Base-by-base conservation (phyloP, 1,284 basidiomycete genomes). In the Cutaneotrichosporon mucoides region DNA sequence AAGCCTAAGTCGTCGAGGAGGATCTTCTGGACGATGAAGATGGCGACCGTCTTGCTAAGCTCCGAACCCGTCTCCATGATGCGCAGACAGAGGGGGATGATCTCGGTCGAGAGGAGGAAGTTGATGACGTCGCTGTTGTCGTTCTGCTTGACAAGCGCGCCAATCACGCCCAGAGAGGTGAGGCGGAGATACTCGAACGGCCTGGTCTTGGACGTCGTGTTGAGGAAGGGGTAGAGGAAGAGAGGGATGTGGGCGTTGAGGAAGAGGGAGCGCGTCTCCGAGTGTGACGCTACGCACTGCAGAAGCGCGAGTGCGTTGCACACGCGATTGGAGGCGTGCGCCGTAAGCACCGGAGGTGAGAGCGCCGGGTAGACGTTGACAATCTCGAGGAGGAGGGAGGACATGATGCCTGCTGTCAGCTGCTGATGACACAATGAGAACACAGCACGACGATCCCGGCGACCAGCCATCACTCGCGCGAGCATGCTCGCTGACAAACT, bases 11-110 rank as follows among this genome's bases (percentile, higher is more conserved):
- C 96, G 76, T 99, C 96, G 56, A 99, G 84, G 16, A 99, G 83
- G 68, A 99, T 99, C 82, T 99, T 99, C 79, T 99, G 96, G 3
- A 99, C 96, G 72, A 99, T 99, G 79, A 99, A 99, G 73, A 99
- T 99, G 50, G 96, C 96, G 48, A 99, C 96, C 0, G 96, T 99
- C 81, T 99, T 99, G 65, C 89, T 92, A 13, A 99, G 85, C 72
- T 99, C 96, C 6, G 93, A 96, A 49, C 96, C 96, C 1, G 96
- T 99, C 80, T 99, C 96, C 96, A 99, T 99, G 79, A 99, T 99
- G 54, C 96, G 88, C 53, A 99, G 85, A 76, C 96, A 99, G 60
- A 99, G 88, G 33, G 96, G 96, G 73, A 99, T 99, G 77, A 99
- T 99, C 81, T 99, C 96, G 54, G 96, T 99, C 9, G 95, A 98